A percentile compares a stretch with the other conserved stretches of the same genome.
These are phyloP conservation scores for Heliosperma pusillum DNA, from an alignment of 148 eudicot species.

Conservation along the genomic window DNA sequence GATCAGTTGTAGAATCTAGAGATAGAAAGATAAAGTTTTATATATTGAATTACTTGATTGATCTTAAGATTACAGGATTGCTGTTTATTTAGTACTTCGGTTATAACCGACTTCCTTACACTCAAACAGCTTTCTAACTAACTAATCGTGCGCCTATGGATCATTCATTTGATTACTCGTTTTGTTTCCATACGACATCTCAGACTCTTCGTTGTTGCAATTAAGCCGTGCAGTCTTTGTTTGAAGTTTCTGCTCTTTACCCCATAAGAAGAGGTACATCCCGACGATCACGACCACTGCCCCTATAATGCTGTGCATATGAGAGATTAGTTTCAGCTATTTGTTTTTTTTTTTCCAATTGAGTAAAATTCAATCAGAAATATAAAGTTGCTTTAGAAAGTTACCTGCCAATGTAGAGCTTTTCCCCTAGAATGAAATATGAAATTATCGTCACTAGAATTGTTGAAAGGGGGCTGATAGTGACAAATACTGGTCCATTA, in stretches of 20 bases:
- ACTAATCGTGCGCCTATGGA: constrained; percentile 2
- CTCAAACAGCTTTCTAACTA: too few species aligned
- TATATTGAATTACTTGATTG: too few species aligned
- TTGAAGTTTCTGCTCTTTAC: constrained; percentile 43
- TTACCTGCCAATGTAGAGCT: constrained; percentile 63
- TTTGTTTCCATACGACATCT: constrained; percentile 16
- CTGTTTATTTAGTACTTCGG: too few species aligned
- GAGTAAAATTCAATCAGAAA: too few species aligned
- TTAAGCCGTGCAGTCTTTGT: constrained; percentile 24
- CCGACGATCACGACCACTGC: constrained; percentile 52
- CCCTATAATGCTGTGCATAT: constrained; percentile 58
- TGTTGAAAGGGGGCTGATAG: too few species aligned
- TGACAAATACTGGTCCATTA: too few species aligned
- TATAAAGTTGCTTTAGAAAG: too few species aligned
- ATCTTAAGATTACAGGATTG: too few species aligned
- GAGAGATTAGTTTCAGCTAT: background rate
- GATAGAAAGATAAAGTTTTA: too few species aligned
- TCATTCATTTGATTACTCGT: background rate
- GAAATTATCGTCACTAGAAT: too few species aligned
- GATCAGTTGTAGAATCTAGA: too few species aligned
- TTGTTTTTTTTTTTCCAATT: constrained; percentile 1
- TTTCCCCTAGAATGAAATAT: constrained; percentile 25
- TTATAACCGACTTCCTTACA: too few species aligned
- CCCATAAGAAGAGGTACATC: constrained; percentile 65
- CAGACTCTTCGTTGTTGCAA: constrained; percentile 21